Evolutionary conservation across 192 early-diverging fungal genomes (phyloP).

Genomic region (Coemansia sp.): DNA sequence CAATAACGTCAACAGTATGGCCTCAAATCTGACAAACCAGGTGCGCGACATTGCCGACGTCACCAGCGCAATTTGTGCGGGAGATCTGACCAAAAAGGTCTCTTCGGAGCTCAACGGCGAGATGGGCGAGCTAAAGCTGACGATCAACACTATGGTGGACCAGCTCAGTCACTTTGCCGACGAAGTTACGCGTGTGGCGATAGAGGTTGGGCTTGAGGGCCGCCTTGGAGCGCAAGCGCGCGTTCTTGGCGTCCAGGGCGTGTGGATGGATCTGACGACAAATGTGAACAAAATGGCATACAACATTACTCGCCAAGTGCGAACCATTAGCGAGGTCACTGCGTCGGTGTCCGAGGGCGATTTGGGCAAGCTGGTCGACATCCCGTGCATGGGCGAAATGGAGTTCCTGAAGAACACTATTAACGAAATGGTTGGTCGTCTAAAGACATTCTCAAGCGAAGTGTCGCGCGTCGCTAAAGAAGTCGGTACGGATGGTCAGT

Average conservation of each 20-base stretch:
- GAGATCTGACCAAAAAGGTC: slow-evolving; percentile 60
- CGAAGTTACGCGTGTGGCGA: slow-evolving; percentile 65
- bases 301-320: slow-evolving; percentile 65
- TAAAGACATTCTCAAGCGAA: slow-evolving; percentile 61
- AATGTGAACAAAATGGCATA: slow-evolving; percentile 71
- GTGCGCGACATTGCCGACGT: slow-evolving; percentile 60
- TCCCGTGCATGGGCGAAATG: no score
- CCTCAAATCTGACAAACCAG: slow-evolving; percentile 60
- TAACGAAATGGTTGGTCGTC: slow-evolving; percentile 66
- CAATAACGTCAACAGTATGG: slow-evolving; percentile 66
- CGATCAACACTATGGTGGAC: slow-evolving; percentile 55
- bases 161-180: slow-evolving; percentile 62
- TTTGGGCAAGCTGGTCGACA: no score
- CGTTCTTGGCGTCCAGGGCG: slow-evolving; percentile 61
- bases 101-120: slow-evolving; percentile 55
- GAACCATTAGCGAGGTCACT: slow-evolving; percentile 65
- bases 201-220: no score
- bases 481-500: slow-evolving; percentile 68
- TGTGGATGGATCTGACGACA: slow-evolving; percentile 66
- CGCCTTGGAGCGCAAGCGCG: no score
- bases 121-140: slow-evolving; percentile 58
- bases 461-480: slow-evolving; percentile 63
- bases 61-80: slow-evolving; percentile 57
- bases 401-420: slow-evolving; percentile 66
- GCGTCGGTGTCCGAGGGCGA: slow-evolving; percentile 65